Evolutionary conservation across 306 rosid genomes (phyloP), one percentile per base, ranked within the genome.

Genomic region (cucumber (Cucumis sativus)): DNA sequence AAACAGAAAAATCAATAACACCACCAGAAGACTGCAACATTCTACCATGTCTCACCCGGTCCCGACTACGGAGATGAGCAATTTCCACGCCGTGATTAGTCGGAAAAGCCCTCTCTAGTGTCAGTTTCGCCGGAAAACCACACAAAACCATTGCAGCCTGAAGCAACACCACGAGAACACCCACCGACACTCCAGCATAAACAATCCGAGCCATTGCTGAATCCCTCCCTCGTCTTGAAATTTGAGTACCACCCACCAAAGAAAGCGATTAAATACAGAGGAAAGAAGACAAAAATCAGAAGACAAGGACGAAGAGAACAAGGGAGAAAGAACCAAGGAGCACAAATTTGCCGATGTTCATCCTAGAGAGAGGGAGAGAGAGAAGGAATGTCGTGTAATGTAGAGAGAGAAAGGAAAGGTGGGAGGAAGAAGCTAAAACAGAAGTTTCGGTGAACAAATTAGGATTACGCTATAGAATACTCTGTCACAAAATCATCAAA

Each of bases 61-160:
- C 99, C n/a, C 97, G 84, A 39, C 84, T 87, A 74, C 87, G 89
- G 16, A 96, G 92, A 75, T 87, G 80, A 78, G 83, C 84, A 88
- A 92, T 10, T 78, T 92, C 93, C 45, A 91, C 89, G 62, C 90
- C 88, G 8, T 91, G 88, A 82, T 85, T 87, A 40, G 85, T 13
- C 52, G 97, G 92, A 84, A 91, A 92, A 52, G 96, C 98, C 81
- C 99, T 87, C 76, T 96, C 93, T 77, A 96, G 80, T n/a, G 77
- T 78, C 71, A 96, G 76, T 12, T 83, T 81, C 39, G 83, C 83
- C 87, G 96, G 93, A 64, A 92, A 89, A 47, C 85, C 87, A 35
- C 62, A 40, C 1, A 74, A 45, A 5, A 52, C 84, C 79, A 21
- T 75, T 41, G 76, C 86, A 61, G 79, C 83, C 80, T 77, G 45